phyloP scores from a whole-genome alignment of 305 asterid genomes.

The Ajuga reptans region DNA sequence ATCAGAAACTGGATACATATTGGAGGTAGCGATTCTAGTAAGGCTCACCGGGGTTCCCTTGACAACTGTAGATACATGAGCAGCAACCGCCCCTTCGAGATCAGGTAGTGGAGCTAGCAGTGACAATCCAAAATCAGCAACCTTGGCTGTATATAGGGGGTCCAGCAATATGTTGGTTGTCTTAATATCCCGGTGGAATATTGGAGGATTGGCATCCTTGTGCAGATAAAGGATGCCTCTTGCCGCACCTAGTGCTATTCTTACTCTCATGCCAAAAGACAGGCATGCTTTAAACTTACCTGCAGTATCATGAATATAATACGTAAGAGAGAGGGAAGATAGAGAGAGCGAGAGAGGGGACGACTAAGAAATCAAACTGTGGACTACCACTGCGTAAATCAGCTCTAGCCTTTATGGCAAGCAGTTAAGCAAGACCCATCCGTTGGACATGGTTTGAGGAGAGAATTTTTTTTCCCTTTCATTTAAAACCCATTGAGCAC shows the following conservation, averaged over 20 bases:
- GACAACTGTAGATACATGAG: conserved; percentile 67
- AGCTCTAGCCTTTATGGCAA: background rate
- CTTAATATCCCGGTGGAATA: conserved; percentile 86
- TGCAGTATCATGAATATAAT: conserved; percentile 24
- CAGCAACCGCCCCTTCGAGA: conserved; percentile 52
- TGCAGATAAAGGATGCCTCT: conserved; percentile 85
- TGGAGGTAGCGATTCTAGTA: background rate
- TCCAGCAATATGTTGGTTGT: conserved; percentile 70
- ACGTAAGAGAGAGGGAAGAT: background rate
- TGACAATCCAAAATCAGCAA: conserved; percentile 85
- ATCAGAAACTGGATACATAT: background rate
- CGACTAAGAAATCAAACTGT: background rate
- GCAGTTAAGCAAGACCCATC: background rate
- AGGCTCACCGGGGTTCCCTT: conserved; percentile 76
- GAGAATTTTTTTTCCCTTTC: background rate
- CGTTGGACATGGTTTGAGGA: background rate
- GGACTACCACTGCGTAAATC: background rate
- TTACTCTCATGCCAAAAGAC: conserved; percentile 57
- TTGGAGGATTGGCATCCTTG: conserved; percentile 82
- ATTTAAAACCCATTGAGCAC: background rate
- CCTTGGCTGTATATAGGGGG: conserved; percentile 53
- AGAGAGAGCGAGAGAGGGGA: background rate
- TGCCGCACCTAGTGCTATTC: conserved; percentile 58
- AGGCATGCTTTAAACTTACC: conserved; percentile 47
- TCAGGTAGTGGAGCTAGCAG: conserved; percentile 65